Evolutionary conservation across 2,329 filamentous ascomycete genomes (phyloP).

Genomic region (Colletotrichum noveboracense): DNA sequence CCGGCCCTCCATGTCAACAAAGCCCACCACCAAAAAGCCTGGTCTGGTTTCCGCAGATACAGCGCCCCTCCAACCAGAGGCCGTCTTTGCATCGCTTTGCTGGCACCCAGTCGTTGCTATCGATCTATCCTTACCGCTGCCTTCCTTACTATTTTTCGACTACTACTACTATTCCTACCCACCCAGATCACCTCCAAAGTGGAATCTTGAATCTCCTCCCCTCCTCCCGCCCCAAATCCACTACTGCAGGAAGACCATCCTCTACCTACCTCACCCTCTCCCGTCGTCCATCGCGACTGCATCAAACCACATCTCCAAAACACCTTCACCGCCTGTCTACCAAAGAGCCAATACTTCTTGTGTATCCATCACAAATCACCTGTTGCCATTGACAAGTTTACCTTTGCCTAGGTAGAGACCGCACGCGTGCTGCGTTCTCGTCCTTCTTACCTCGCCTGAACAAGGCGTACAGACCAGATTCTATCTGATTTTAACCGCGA

Average conservation of each 20-base stretch:
- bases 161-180: conserved; percentile 6
- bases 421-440: not conserved
- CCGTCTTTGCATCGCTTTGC: not conserved
- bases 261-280: not conserved
- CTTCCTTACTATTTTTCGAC: not conserved
- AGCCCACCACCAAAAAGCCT: conserved; percentile 14
- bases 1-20: conserved; percentile 30
- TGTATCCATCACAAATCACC: not conserved
- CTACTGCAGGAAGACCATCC: conserved; percentile 16
- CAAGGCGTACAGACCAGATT: conserved; percentile 30
- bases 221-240: conserved; percentile 18
- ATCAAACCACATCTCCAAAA: not conserved
- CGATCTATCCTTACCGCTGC: not conserved
- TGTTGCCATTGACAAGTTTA: conserved; percentile 17
- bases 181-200: conserved; percentile 18
- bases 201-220: conserved; percentile 23
- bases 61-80: conserved; percentile 3
- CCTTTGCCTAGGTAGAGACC: conserved; percentile 24
- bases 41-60: conserved; percentile 29
- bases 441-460: conserved; percentile 33
- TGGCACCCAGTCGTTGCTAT: not conserved
- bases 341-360: conserved; percentile 7
- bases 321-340: not conserved
- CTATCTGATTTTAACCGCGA: conserved; percentile 28
- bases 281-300: conserved; percentile 6